Conservation (phyloP, 768 basidiomycete genomes). For the Rhodotorula kratochvilovae region DNA sequence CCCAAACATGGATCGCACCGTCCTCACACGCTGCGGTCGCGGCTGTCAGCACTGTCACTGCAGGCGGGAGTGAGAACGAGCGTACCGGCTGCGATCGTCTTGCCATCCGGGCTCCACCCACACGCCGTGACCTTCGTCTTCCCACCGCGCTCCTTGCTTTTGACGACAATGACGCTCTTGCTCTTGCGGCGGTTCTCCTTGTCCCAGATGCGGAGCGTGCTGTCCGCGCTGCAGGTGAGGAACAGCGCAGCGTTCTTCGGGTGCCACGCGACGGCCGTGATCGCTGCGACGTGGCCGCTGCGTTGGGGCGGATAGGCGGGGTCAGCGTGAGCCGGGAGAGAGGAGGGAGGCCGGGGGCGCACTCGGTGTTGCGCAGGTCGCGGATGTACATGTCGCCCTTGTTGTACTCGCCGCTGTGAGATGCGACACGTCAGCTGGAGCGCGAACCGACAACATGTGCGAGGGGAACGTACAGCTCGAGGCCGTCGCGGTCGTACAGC, state of each 20-base stretch:
- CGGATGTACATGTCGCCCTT: slow-evolving; percentile 98
- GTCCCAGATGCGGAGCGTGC: slow-evolving; percentile 97
- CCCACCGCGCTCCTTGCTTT: slow-evolving; percentile 70
- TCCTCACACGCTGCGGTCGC: slow-evolving; percentile 61
- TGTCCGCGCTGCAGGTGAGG: slow-evolving; percentile 91
- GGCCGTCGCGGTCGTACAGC: slow-evolving; percentile 85
- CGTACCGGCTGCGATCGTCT: slow-evolving; percentile 62
- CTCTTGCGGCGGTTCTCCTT: slow-evolving; percentile 86
- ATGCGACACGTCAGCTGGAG: not conserved
- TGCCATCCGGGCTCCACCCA: slow-evolving; percentile 84
- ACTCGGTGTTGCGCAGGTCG: slow-evolving; percentile 99
- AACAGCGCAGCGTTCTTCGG: slow-evolving; percentile 77
- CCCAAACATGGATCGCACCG: slow-evolving; percentile 83
- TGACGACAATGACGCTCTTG: slow-evolving; percentile 91
- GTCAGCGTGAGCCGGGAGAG: not conserved
- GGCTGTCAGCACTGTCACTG: not conserved
- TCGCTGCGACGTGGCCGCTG: slow-evolving; percentile 90
- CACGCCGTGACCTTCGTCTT: slow-evolving; percentile 86
- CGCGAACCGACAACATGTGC: not conserved
- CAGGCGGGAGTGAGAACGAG: not conserved
- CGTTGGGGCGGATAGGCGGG: not conserved
- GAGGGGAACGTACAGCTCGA: slow-evolving; percentile 63
- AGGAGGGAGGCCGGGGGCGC: slow-evolving; percentile 47
- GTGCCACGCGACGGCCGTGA: slow-evolving; percentile 88
- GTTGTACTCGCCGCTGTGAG: slow-evolving; percentile 55